phyloP scores from a whole-genome alignment of 306 rosid genomes.

The Lotus japonicus region DNA sequence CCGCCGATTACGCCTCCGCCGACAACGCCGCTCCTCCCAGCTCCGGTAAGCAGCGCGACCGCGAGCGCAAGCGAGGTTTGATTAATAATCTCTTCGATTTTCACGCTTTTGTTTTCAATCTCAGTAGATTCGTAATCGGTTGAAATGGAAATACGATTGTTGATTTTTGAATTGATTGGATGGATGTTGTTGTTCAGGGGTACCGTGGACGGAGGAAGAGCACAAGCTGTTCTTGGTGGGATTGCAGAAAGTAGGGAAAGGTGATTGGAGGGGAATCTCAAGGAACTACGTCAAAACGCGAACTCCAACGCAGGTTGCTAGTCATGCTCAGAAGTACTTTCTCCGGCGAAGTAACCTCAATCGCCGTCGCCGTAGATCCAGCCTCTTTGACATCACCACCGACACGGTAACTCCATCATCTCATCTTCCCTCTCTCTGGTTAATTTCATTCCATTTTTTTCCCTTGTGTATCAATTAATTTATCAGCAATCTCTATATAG shows the following conservation, averaged over 20 bases:
- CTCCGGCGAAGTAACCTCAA: slow-evolving; percentile 87
- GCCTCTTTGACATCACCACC: slow-evolving; percentile 95
- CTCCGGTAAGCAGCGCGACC: slow-evolving; percentile 65
- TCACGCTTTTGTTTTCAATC: background rate
- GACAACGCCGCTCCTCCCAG: slow-evolving; percentile 60
- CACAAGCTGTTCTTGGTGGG: slow-evolving; percentile 91
- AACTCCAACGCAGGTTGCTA: slow-evolving; percentile 97
- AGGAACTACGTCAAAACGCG: slow-evolving; percentile 94
- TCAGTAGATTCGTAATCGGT: background rate
- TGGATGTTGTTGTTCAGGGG: slow-evolving; percentile 71
- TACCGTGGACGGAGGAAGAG: slow-evolving; percentile 99
- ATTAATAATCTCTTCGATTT: background rate
- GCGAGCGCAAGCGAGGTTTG: slow-evolving; percentile 94
- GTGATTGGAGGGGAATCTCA: slow-evolving; percentile 99
- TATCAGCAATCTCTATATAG: background rate
- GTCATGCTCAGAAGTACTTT: slow-evolving; percentile 97
- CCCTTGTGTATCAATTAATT: too few relatives aligned
- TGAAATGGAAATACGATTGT: background rate
- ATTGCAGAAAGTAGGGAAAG: slow-evolving; percentile 92
- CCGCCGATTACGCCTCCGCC: slow-evolving; percentile 78
- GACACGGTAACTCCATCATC: slow-evolving; percentile 52
- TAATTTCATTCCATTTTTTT: background rate
- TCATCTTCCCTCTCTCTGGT: background rate
- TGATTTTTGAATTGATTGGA: slow-evolving; percentile 1
- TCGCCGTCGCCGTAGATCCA: slow-evolving; percentile 99